Evolutionary conservation across 192 early-diverging fungal species (phyloP).

Genomic region (Ambispora gerdemannii): DNA sequence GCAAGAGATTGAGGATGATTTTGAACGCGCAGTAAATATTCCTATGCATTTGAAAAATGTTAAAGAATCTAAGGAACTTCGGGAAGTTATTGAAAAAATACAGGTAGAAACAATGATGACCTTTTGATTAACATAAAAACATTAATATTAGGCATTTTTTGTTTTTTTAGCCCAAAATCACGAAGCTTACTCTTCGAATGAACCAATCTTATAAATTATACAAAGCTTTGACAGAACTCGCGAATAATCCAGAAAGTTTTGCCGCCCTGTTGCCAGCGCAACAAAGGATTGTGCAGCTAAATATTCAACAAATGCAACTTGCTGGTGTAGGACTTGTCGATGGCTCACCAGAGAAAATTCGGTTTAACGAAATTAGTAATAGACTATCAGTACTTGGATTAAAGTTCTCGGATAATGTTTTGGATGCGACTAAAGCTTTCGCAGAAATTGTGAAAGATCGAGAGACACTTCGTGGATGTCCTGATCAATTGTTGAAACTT

Average conservation of each 20-base stretch:
- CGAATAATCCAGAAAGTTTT: conserved; percentile 34
- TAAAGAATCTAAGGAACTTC: conserved; percentile 49
- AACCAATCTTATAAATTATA: conserved; percentile 55
- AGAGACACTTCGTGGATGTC: conserved; percentile 45
- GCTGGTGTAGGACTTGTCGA: conserved; percentile 39
- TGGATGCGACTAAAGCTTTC: conserved; percentile 58
- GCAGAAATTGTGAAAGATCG: conserved; percentile 41
- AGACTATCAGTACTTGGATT: conserved; percentile 48
- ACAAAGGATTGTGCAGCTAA: conserved; percentile 50
- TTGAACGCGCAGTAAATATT: conserved; percentile 49
- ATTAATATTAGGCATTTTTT: conserved; percentile 1
- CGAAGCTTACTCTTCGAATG: conserved; percentile 48
- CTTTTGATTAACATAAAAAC: not conserved
- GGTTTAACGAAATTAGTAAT: conserved; percentile 52
- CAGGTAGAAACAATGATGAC: conserved; percentile 17
- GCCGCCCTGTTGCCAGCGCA: conserved; percentile 42
- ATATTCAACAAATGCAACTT: conserved; percentile 48
- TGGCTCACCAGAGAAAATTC: conserved; percentile 41
- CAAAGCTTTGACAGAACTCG: conserved; percentile 49
- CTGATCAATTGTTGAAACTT: conserved; percentile 39
- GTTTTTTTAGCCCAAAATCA: conserved; percentile 40
- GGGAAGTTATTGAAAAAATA: conserved; percentile 47
- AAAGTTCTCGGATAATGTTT: conserved; percentile 50
- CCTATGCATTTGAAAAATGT: conserved; percentile 53
- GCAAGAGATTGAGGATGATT: conserved; percentile 47